Base-by-base conservation (phyloP, 139 green algal genomes). In the Raphidocelis subcapitata region DNA sequence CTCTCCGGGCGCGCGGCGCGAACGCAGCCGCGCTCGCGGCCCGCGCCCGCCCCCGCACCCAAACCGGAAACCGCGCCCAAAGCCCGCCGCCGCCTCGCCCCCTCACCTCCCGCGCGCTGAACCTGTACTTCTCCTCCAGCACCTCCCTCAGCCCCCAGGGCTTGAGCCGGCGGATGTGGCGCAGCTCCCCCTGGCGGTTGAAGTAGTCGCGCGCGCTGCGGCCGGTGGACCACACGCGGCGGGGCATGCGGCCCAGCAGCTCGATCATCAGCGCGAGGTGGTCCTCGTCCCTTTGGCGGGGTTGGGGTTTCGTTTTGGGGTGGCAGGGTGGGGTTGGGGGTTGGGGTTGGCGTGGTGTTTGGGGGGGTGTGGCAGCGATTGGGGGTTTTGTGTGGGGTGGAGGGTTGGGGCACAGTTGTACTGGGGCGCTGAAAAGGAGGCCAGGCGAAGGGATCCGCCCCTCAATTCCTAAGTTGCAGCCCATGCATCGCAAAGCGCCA, bases 231-330 rank as follows among this genome's bases (percentile, higher is more conserved):
- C 77, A 85, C 44, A 98, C 75, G 80, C 81, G 88, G 36, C 81
- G 84, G 1, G 96, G 94, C 73, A 97, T 91, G 23, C 72, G 67
- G 0, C 94, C 94, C 72, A 99, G 85, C 66, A 98, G 86, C 88
- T 98, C 95, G 24, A 97, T 94, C 83, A 99, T 95, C 67, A 98
- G 89, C 37, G 96, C 96, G 26, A 99, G 79, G 79, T 99, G 96
- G 82, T 99, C 95, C 79, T 99, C 96, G 76, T 99, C 96, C 49
- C 96, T 49, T 8, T 8, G 41, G 41, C 41, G 4, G 12, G 54
- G 12, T 15, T 29, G n/a, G 23, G n/a, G 23, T 28, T 14, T 10
- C 20, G 54, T 29, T 61, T 28, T 8, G 5, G 20, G 12, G n/a
- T 28, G n/a, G 12, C 10, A 8, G n/a, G 5, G 1, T 56, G 1